Percentiles rank a stretch among this genome's conserved stretches.
Conservation (phyloP, 140 eudicot species). For the Flaveria floridana region DNA sequence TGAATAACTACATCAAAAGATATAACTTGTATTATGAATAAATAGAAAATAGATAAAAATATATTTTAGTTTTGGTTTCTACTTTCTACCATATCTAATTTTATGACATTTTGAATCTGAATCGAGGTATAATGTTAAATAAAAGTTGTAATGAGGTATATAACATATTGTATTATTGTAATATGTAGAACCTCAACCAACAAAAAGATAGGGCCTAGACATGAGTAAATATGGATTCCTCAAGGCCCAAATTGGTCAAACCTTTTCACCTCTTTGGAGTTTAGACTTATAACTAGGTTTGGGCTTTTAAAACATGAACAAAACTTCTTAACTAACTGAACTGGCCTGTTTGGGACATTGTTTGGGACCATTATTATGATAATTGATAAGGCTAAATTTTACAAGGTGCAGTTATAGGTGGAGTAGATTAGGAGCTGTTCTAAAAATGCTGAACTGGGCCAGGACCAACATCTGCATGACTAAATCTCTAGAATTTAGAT, state of each 20-base stretch:
- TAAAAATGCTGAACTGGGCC: no score
- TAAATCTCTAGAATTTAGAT: no score
- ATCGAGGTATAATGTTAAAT: neutral
- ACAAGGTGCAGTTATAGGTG: no score
- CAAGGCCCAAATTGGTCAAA: neutral
- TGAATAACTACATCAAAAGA: neutral
- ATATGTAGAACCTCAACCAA: no score
- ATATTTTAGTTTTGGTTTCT: neutral
- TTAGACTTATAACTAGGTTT: neutral
- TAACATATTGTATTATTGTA: no score
- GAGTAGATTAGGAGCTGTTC: no score
- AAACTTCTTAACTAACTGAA: neutral
- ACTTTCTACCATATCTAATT: neutral
- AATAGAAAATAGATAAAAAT: neutral
- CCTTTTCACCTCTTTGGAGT: neutral
- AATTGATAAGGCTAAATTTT: no score
- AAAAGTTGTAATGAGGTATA: neutral
- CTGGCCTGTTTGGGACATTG: neutral
- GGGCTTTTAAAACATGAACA: neutral
- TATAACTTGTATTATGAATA: neutral
- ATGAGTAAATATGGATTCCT: neutral
- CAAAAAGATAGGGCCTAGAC: neutral
- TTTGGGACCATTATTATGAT: no score
- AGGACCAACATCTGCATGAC: no score
- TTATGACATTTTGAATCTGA: neutral